phyloP scores from a whole-genome alignment of 306 rosid species.

The Carpinus viminea region DNA sequence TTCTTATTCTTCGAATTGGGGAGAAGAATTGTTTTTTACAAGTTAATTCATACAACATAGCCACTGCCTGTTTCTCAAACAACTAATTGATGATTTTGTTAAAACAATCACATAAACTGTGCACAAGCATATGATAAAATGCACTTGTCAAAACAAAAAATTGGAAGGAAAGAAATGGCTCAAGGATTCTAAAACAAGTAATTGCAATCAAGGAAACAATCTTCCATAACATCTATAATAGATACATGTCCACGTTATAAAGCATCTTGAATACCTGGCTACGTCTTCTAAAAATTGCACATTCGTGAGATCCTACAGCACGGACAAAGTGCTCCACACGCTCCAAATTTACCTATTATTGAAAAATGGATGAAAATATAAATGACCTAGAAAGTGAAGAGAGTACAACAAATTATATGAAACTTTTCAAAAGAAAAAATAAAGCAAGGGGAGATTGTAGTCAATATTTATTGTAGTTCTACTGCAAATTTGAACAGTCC shows the following conservation, averaged over 20 bases:
- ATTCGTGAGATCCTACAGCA: conserved; percentile 24
- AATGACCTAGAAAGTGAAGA: background rate
- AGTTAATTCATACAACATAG: background rate
- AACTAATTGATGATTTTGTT: background rate
- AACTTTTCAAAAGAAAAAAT: background rate
- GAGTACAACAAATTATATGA: background rate
- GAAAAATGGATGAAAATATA: background rate
- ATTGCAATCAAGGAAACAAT: background rate
- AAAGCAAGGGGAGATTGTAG: background rate
- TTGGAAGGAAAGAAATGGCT: background rate
- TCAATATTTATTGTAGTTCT: background rate
- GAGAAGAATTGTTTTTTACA: background rate
- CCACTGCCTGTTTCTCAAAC: background rate
- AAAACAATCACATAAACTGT: background rate
- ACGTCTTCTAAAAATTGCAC: conserved; percentile 23
- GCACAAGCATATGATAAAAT: background rate
- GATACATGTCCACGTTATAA: background rate
- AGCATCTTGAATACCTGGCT: conserved; percentile 9
- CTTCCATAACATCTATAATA: background rate
- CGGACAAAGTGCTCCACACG: conserved; percentile 19
- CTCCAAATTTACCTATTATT: conserved; percentile 25
- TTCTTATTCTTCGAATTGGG: no score
- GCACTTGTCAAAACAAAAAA: background rate
- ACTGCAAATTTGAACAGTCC: background rate
- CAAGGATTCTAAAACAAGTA: background rate